Conservation (phyloP, 768 basidiomycete genomes). For the Porphyrellus cyaneotinctus region DNA sequence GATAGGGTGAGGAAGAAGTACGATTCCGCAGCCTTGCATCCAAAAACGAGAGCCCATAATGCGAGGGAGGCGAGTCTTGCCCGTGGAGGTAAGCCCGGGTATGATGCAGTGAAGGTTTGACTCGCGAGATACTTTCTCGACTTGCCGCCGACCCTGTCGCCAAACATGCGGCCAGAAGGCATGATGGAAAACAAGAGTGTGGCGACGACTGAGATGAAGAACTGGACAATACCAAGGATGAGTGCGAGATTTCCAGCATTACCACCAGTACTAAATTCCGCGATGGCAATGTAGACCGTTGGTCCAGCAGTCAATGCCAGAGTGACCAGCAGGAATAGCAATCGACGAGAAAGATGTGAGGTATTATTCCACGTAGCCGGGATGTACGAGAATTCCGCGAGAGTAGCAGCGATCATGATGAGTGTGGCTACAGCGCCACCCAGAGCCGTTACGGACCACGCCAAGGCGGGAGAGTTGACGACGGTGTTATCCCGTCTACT, state of each 20-base stretch:
- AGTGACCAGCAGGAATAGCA: constrained; percentile 86
- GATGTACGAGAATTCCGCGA: constrained; percentile 95
- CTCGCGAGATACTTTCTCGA: constrained; percentile 95
- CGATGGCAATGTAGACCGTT: constrained; percentile 91
- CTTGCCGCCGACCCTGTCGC: constrained; percentile 94
- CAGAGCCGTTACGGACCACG: constrained; percentile 90
- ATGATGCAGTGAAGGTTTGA: constrained; percentile 97
- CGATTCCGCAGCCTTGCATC: constrained; percentile 94
- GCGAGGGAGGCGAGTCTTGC: constrained; percentile 75
- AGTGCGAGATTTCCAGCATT: constrained; percentile 70
- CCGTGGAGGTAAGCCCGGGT: constrained; percentile 60
- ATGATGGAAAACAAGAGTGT: constrained; percentile 86
- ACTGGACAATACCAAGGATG: constrained; percentile 95
- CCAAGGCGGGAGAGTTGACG: constrained; percentile 68
- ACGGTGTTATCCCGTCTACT: constrained; percentile 31
- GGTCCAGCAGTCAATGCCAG: constrained; percentile 90
- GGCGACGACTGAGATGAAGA: constrained; percentile 85
- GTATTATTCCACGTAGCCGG: constrained; percentile 99
- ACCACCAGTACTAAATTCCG: constrained; percentile 54
- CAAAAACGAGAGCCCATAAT: constrained; percentile 91
- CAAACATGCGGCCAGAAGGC: constrained; percentile 98
- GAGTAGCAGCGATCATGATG: constrained; percentile 94
- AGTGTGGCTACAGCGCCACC: constrained; percentile 94
- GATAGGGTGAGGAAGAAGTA: constrained; percentile 98
- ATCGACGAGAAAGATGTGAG: constrained; percentile 87